These are phyloP conservation scores for Buxus sempervirens DNA, from an alignment of 164 flowering plant species.

Conservation along the genomic window DNA sequence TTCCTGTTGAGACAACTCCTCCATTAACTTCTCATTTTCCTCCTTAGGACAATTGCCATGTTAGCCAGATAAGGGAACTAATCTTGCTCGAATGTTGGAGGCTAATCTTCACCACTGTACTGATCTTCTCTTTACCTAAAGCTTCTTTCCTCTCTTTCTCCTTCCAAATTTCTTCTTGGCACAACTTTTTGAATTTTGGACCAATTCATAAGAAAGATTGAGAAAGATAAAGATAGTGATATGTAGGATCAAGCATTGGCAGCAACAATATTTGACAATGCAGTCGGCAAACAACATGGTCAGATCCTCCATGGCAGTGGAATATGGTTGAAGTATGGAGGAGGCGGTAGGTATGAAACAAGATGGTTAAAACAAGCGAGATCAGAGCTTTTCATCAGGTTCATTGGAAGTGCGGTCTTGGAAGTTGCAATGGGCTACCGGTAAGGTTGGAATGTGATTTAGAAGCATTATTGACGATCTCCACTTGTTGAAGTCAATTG, in stretches of 20 bases:
- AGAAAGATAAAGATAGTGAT: conserved; percentile 27
- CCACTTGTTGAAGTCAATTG: too few species aligned
- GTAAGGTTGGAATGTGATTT: too few species aligned
- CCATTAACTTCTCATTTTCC: conserved; percentile 47
- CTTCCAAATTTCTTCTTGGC: conserved; percentile 31
- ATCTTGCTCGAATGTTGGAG: conserved; percentile 4
- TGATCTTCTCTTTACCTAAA: conserved; percentile 1
- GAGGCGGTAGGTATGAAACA: neutral
- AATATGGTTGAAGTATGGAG: neutral
- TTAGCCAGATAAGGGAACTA: conserved; percentile 13
- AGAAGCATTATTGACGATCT: too few species aligned
- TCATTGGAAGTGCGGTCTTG: too few species aligned
- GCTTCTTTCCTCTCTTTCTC: conserved; percentile 17
- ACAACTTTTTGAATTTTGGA: neutral
- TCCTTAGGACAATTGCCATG: conserved; percentile 5
- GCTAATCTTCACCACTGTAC: conserved; percentile 8
- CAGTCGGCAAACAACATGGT: conserved; percentile 39
- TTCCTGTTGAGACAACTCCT: conserved; percentile 42
- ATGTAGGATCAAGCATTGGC: conserved; percentile 63
- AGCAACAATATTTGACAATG: conserved; percentile 49
- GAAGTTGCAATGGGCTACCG: too few species aligned
- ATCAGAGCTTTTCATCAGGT: too few species aligned
- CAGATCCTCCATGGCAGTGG: neutral
- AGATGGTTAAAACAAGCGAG: neutral
- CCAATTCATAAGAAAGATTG: neutral